Conservation (phyloP, 306 rosid species). For the Vicia sativa region DNA sequence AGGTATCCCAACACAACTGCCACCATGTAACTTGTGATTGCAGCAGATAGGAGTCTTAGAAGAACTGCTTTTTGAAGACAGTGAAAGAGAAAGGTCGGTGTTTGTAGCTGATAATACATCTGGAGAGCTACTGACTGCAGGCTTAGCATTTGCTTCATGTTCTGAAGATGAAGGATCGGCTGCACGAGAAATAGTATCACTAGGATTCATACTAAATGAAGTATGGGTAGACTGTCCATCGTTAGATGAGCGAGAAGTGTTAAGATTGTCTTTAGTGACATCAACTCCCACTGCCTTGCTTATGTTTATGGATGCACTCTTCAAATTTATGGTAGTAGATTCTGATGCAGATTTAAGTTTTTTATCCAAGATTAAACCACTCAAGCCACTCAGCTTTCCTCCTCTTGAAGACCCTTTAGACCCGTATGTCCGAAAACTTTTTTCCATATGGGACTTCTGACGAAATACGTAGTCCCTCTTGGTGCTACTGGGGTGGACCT, state of each 20-base stretch:
- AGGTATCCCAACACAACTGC: slow-evolving; percentile 56
- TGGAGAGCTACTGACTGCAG: slow-evolving; percentile 38
- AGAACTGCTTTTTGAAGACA: slow-evolving; percentile 54
- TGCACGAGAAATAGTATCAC: slow-evolving; percentile 43
- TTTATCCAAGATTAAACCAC: slow-evolving; percentile 74
- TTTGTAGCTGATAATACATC: slow-evolving; percentile 53
- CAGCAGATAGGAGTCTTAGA: slow-evolving; percentile 46
- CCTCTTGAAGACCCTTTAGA: slow-evolving; percentile 77
- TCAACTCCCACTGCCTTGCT: slow-evolving; percentile 73
- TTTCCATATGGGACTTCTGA: slow-evolving; percentile 81
- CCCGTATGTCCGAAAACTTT: slow-evolving; percentile 68
- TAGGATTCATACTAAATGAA: slow-evolving; percentile 50
- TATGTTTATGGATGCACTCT: slow-evolving; percentile 70
- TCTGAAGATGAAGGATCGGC: slow-evolving; percentile 35
- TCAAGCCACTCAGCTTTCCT: slow-evolving; percentile 66
- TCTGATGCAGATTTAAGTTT: slow-evolving; percentile 72
- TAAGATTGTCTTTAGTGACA: slow-evolving; percentile 56
- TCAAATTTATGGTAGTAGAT: slow-evolving; percentile 63
- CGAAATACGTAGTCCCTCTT: slow-evolving; percentile 85
- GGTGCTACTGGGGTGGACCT: slow-evolving; percentile 56
- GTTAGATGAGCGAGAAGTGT: slow-evolving; percentile 49
- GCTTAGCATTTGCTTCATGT: slow-evolving; percentile 37
- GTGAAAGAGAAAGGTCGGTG: slow-evolving; percentile 81
- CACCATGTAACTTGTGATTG: slow-evolving; percentile 42
- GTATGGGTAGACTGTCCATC: slow-evolving; percentile 49